Conservation (phyloP, 208 protist species). For the Naegleria fowleri region DNA sequence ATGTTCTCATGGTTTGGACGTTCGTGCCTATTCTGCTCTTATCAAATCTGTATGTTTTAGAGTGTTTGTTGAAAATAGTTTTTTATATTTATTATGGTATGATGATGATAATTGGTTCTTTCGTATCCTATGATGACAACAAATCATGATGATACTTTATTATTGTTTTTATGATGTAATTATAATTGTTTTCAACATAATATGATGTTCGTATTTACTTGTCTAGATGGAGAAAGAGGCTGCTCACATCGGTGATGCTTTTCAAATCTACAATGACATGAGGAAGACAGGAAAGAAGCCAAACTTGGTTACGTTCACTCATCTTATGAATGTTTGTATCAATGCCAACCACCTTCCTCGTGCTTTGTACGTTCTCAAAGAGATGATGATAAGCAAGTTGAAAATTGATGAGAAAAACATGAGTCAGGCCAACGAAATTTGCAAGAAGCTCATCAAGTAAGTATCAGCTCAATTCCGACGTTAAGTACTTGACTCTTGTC, state of each 20-base stretch:
- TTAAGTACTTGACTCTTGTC: too few species aligned
- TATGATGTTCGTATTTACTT: too few species aligned
- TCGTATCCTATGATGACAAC: too few species aligned
- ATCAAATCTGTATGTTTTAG: neutral
- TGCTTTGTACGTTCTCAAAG: neutral
- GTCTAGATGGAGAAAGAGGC: neutral
- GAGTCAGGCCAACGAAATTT: neutral
- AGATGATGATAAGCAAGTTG: neutral
- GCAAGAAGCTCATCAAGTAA: neutral
- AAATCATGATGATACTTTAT: too few species aligned
- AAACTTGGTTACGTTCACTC: neutral
- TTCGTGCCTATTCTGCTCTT: neutral
- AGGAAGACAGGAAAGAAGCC: neutral
- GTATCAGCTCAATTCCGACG: neutral
- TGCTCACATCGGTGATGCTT: neutral
- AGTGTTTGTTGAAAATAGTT: neutral
- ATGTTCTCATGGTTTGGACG: neutral
- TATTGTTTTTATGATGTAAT: too few species aligned
- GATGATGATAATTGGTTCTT: neutral
- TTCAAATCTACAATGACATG: conserved; percentile 23
- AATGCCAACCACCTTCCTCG: neutral
- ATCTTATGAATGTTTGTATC: neutral
- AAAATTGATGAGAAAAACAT: neutral
- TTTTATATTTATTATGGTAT: neutral
- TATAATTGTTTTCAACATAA: too few species aligned